Conservation (phyloP, 805 yeast genomes). For the Saturnispora kantuleensis region DNA sequence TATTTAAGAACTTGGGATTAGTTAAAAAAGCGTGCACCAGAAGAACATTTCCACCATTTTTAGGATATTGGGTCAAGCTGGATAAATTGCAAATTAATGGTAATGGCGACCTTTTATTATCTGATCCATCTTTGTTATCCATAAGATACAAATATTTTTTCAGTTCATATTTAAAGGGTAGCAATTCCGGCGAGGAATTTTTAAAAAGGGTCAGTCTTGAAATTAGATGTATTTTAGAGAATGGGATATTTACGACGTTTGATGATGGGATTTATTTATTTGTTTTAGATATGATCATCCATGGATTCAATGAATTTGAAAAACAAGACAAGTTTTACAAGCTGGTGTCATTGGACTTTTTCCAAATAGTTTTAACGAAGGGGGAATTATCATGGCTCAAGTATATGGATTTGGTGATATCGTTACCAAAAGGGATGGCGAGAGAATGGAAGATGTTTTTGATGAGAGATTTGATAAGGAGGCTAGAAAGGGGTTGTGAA, state of each 20-base stretch:
- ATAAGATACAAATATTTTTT: slow-evolving; percentile 3
- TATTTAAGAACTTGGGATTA: slow-evolving; percentile 3
- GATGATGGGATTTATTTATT: slow-evolving; percentile 3
- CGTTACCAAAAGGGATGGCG: background rate
- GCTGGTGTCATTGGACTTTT: background rate
- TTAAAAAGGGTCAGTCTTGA: slow-evolving; percentile 1
- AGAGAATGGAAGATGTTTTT: background rate
- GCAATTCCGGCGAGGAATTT: slow-evolving; percentile 4
- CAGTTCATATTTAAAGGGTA: slow-evolving; percentile 6
- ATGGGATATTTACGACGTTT: slow-evolving; percentile 2
- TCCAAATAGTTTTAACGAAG: background rate
- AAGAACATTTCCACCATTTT: slow-evolving; percentile 4
- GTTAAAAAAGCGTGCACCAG: background rate
- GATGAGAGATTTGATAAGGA: background rate
- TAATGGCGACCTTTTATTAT: slow-evolving; percentile 1
- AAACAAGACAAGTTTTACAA: slow-evolving; percentile 3
- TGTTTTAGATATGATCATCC: slow-evolving; percentile 6
- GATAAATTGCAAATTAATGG: background rate
- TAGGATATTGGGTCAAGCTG: slow-evolving; percentile 6
- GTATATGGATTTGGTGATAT: background rate
- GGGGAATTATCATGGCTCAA: background rate
- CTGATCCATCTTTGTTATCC: slow-evolving; percentile 2
- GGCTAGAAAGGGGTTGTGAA: background rate
- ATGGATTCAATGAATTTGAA: slow-evolving; percentile 4
- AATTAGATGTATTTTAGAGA: slow-evolving; percentile 1